A percentile compares a stretch with the other conserved stretches of the same genome.
Conservation (phyloP, 2,329 filamentous ascomycete species). For the Colletotrichum viniferum region DNA sequence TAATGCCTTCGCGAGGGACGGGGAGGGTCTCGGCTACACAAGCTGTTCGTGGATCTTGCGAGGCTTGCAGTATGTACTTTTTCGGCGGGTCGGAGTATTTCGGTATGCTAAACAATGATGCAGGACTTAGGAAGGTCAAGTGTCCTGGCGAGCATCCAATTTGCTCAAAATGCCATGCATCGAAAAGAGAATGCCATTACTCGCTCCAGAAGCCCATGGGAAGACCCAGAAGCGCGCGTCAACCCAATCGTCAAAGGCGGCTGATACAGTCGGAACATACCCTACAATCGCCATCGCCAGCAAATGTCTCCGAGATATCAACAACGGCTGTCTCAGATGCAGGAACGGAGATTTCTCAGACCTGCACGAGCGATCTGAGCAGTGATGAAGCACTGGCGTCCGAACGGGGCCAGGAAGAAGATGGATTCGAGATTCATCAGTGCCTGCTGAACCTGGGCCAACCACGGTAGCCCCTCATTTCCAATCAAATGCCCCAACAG, state of each 20-base stretch:
- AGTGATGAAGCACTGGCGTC: background rate
- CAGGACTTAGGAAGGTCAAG: background rate
- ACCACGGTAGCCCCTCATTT: background rate
- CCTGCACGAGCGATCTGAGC: background rate
- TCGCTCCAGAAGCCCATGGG: background rate
- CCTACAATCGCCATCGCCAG: background rate
- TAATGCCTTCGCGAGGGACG: background rate
- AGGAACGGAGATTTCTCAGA: background rate
- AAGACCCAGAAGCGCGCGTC: background rate
- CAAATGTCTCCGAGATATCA: background rate
- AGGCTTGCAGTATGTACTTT: background rate
- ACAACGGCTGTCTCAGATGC: background rate
- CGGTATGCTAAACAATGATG: background rate
- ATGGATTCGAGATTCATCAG: background rate
- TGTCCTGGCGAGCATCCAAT: background rate
- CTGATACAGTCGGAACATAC: background rate
- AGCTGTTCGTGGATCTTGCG: background rate
- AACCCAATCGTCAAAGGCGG: background rate
- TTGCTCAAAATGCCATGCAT: background rate
- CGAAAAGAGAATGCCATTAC: background rate
- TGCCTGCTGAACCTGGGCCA: background rate
- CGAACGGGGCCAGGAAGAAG: background rate
- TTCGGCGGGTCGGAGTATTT: background rate
- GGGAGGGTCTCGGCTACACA: too few relatives aligned
- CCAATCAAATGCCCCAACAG: background rate